Evolutionary conservation across 75 land plant species (phyloP).

Genomic region (Adiantum capillusveneris): DNA sequence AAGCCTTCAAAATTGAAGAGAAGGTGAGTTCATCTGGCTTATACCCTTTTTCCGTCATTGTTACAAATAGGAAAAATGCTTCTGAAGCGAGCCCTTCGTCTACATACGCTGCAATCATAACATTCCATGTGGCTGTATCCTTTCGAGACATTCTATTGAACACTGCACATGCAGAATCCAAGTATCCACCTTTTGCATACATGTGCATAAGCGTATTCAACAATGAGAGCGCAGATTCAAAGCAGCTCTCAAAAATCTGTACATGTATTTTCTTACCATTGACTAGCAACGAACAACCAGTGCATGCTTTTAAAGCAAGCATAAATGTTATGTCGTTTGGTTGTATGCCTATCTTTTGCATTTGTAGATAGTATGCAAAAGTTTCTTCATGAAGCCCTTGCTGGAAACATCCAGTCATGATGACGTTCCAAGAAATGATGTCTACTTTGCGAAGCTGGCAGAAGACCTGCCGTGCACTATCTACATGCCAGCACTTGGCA

Average conservation of each 20-base stretch:
- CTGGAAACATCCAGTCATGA: slow-evolving; percentile 3
- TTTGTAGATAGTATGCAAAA: background rate
- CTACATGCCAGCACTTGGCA: slow-evolving; percentile 40
- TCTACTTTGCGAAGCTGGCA: slow-evolving; percentile 18
- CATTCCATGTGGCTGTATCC: slow-evolving; percentile 14
- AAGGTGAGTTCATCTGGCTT: slow-evolving; percentile 1
- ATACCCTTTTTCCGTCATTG: background rate
- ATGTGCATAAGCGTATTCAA: slow-evolving; percentile 12
- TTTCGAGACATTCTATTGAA: slow-evolving; percentile 11
- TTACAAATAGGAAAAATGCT: background rate
- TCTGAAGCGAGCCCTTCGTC: slow-evolving; percentile 7
- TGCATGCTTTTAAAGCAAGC: background rate
- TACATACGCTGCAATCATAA: slow-evolving; percentile 17
- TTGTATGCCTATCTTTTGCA: background rate
- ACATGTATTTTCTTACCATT: background rate
- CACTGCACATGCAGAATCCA: slow-evolving; percentile 12
- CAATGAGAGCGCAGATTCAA: background rate
- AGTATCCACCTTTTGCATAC: slow-evolving; percentile 23
- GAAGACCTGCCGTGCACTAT: slow-evolving; percentile 24
- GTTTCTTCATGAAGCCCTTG: slow-evolving; percentile 1
- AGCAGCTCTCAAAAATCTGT: background rate
- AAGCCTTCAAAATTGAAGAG: background rate
- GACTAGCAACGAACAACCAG: background rate
- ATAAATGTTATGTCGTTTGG: background rate
- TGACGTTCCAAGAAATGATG: slow-evolving; percentile 47